Conservation (phyloP, 2,329 filamentous ascomycete species). For the Neocatenulostroma microsporum region DNA sequence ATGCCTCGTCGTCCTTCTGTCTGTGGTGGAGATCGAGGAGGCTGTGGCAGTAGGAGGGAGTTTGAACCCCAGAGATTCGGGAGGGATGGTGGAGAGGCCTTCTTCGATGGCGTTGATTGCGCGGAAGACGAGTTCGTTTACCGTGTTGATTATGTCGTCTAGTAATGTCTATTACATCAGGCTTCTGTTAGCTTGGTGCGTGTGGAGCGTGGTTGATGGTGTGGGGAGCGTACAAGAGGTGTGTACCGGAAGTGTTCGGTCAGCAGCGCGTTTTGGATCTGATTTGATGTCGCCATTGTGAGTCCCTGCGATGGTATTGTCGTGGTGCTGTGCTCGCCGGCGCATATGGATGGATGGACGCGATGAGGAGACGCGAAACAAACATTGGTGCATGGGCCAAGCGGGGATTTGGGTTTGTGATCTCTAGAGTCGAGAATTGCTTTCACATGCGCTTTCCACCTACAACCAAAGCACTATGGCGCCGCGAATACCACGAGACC, state of each 20-base stretch:
- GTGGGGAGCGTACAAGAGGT: conserved; percentile 56
- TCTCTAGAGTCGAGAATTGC: no score
- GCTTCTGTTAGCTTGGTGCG: conserved; percentile 10
- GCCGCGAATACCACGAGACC: no score
- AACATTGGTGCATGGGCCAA: no score
- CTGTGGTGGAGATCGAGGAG: no score
- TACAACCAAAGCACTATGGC: no score
- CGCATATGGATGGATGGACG: conserved; percentile 4
- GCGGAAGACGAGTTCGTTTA: conserved; percentile 88
- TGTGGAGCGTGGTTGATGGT: conserved; percentile 8
- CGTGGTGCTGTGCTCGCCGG: conserved; percentile 5
- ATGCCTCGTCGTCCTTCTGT: no score
- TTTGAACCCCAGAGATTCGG: conserved; percentile 70
- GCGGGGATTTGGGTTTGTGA: no score
- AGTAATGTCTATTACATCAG: conserved; percentile 63
- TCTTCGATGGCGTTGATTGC: conserved; percentile 82
- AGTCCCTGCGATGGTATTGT: not conserved
- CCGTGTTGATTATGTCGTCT: conserved; percentile 95
- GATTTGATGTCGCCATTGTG: conserved; percentile 37
- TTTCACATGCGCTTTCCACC: no score
- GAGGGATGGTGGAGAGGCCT: conserved; percentile 65
- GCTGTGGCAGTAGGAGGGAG: conserved; percentile 3
- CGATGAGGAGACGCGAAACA: conserved; percentile 3
- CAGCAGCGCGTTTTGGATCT: conserved; percentile 55
- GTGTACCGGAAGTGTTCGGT: conserved; percentile 96